Evolutionary conservation across 228 moss, liverwort and hornwort genomes (phyloP).

Genomic region (Sphagnum magellanicum): DNA sequence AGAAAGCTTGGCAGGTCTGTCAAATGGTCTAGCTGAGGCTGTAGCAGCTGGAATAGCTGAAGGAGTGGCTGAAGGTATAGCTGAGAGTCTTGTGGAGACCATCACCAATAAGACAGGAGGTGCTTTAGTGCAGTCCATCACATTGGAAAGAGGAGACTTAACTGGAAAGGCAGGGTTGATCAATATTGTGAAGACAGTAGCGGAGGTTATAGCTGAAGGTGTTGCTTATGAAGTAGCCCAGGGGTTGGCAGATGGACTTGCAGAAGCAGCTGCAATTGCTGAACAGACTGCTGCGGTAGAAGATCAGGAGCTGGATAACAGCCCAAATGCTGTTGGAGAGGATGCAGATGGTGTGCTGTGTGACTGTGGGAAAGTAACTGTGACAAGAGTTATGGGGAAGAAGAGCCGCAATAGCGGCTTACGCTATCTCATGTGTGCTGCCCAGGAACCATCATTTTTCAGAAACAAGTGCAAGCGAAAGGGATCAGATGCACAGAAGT

Average conservation of each 20-base stretch:
- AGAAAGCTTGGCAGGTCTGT: neutral
- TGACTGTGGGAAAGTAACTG: conserved; percentile 50
- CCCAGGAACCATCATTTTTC: conserved; percentile 51
- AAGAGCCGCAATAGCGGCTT: conserved; percentile 59
- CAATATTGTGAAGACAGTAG: conserved; percentile 48
- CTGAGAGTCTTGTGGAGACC: conserved; percentile 57
- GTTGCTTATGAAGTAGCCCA: conserved; percentile 60
- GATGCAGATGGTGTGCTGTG: conserved; percentile 37
- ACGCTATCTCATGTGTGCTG: conserved; percentile 57
- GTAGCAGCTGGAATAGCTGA: conserved; percentile 49
- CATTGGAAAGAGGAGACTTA: conserved; percentile 7
- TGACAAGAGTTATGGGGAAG: conserved; percentile 52
- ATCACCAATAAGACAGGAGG: conserved; percentile 50
- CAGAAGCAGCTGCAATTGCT: conserved; percentile 38
- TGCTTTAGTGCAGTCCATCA: conserved; percentile 16
- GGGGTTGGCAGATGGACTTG: conserved; percentile 53
- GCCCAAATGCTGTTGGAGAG: conserved; percentile 8
- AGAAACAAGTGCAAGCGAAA: conserved; percentile 42
- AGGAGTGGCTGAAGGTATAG: conserved; percentile 62
- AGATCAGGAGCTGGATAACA: conserved; percentile 10
- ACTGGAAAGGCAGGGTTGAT: conserved; percentile 22
- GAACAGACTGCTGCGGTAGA: conserved; percentile 16
- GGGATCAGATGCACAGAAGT: conserved; percentile 38
- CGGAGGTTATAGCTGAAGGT: conserved; percentile 53
- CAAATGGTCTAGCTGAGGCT: conserved; percentile 38